Conservation (phyloP, 768 basidiomycete genomes). For the Boletus rubropictus region DNA sequence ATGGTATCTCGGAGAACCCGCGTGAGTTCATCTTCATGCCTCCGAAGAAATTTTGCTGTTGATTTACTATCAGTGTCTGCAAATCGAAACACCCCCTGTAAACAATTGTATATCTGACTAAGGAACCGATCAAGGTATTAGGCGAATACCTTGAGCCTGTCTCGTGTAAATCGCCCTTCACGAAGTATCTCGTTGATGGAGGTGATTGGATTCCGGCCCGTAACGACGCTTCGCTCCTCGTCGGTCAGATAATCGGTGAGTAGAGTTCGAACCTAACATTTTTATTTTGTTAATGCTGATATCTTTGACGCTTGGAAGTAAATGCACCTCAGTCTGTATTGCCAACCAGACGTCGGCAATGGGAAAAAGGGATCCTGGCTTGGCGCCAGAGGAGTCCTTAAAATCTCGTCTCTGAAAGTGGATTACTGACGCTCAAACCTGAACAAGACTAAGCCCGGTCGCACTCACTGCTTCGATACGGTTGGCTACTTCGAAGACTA, state of each 20-base stretch:
- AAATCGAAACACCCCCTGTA: conserved; percentile 84
- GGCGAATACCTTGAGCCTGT: conserved; percentile 63
- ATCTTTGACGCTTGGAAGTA: background rate
- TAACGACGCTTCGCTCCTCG: conserved; percentile 73
- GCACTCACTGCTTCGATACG: conserved; percentile 82
- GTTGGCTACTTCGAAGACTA: conserved; percentile 85
- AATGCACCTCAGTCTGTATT: conserved; percentile 76
- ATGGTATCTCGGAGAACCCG: conserved; percentile 83
- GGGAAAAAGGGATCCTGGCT: conserved; percentile 72
- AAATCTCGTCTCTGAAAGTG: conserved; percentile 74
- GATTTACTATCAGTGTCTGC: conserved; percentile 80
- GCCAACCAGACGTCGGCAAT: conserved; percentile 84
- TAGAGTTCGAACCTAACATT: conserved; percentile 69
- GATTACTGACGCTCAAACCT: background rate
- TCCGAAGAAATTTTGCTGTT: conserved; percentile 59
- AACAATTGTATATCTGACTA: background rate
- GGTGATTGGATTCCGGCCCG: conserved; percentile 81
- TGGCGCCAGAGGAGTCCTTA: conserved; percentile 77
- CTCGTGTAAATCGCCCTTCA: conserved; percentile 72
- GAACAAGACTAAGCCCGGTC: background rate
- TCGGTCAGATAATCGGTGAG: conserved; percentile 90
- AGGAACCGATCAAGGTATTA: background rate
- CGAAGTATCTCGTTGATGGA: conserved; percentile 93
- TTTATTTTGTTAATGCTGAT: conserved; percentile 2
- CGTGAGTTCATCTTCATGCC: conserved; percentile 81